These are phyloP conservation scores for Halteria grandinella DNA, from an alignment of 73 alveolate species.

Conservation along the genomic window DNA sequence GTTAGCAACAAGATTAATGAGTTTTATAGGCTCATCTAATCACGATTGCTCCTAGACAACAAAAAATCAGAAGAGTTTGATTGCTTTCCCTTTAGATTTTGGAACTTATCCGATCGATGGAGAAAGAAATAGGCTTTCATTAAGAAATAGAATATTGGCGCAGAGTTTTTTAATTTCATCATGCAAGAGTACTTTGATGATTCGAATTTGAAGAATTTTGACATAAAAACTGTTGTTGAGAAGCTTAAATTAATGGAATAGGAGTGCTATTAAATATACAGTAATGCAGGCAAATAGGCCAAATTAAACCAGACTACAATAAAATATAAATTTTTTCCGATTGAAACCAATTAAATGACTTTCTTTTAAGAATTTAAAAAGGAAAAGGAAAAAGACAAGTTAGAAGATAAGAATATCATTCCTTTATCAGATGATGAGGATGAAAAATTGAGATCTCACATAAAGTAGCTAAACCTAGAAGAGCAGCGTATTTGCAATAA, in stretches of 20 bases:
- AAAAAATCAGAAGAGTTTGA: conserved; percentile 36
- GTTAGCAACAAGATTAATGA: not conserved
- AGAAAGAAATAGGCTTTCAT: not conserved
- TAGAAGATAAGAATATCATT: not conserved
- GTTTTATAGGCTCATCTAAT: not conserved
- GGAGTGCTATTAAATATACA: no score
- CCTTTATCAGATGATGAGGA: conserved; percentile 6
- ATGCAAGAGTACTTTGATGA: conserved; percentile 9
- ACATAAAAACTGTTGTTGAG: conserved; percentile 1
- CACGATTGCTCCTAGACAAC: conserved; percentile 8
- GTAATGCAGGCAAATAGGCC: not conserved
- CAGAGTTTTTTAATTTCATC: conserved; percentile 26
- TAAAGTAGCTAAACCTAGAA: not conserved
- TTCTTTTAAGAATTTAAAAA: not conserved
- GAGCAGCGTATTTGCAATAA: not conserved
- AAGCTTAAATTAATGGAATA: conserved; percentile 1
- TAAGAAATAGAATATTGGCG: conserved; percentile 13
- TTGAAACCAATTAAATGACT: not conserved
- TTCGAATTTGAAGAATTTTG: not conserved
- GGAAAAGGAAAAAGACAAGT: not conserved
- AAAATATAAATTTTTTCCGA: not conserved
- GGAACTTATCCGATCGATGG: conserved; percentile 9
- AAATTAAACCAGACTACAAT: not conserved
- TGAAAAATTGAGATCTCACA: not conserved
- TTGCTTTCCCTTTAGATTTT: conserved; percentile 22